Percentiles rank a stretch among this genome's conserved stretches.
These are phyloP conservation scores for Bruguiera gymnorhiza DNA, from an alignment of 345 rosid genomes.

Conservation along the genomic window DNA sequence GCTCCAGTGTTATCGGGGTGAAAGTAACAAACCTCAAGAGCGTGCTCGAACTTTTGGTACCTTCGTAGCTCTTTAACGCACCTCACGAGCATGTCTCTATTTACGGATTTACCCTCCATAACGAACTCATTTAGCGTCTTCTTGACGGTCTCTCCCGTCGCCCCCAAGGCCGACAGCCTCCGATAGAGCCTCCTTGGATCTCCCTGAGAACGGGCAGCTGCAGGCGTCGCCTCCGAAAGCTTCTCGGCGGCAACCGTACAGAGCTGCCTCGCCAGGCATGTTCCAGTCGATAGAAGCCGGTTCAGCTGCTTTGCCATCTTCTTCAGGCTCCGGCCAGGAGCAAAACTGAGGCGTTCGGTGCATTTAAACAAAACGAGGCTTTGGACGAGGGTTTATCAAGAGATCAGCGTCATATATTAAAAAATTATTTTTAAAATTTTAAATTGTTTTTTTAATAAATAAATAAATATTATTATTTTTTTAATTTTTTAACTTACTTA, in stretches of 20 bases:
- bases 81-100: conserved; percentile 36
- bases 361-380: neutral
- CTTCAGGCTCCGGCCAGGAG: neutral
- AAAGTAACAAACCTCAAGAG: conserved; percentile 52
- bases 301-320: conserved; percentile 24
- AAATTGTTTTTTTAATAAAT: neutral
- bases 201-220: conserved; percentile 7
- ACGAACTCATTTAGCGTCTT: conserved; percentile 46
- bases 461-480: too few relatives aligned
- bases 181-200: conserved; percentile 28
- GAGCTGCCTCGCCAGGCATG: conserved; percentile 26
- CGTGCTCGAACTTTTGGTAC: conserved; percentile 45
- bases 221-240: conserved; percentile 16
- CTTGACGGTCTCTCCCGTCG: conserved; percentile 46
- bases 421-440: too few relatives aligned
- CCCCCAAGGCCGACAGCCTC: conserved; percentile 49
- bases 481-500: too few relatives aligned
- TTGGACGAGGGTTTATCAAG: neutral
- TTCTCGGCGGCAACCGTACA: conserved; percentile 27
- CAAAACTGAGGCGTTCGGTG: neutral
- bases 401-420: too few relatives aligned
- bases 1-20: neutral
- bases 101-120: conserved; percentile 45
- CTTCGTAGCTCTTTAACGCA: conserved; percentile 58
- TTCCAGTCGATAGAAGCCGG: conserved; percentile 23